Evolutionary conservation across 1,139 yeast species (phyloP).

Genomic region (Magnusiomyces magnusii): DNA sequence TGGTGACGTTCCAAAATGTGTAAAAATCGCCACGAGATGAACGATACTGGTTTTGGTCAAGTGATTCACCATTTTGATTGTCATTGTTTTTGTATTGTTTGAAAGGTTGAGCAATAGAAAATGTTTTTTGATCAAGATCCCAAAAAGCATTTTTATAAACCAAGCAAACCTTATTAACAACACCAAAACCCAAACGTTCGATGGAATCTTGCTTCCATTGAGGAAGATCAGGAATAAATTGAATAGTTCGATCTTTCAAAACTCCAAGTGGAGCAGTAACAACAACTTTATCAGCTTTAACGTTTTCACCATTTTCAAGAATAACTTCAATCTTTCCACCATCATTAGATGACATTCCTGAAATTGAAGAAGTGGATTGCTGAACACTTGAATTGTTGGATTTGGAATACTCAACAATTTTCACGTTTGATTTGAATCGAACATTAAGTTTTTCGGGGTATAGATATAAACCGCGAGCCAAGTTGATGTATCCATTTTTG

Average conservation of each 20-base stretch:
- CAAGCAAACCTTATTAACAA: conserved; percentile 36
- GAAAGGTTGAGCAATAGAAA: conserved; percentile 30
- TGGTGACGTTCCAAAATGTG: conserved; percentile 36
- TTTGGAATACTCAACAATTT: conserved; percentile 33
- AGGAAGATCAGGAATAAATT: conserved; percentile 39
- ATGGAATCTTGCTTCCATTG: conserved; percentile 38
- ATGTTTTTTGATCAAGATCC: conserved; percentile 34
- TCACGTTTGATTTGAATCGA: conserved; percentile 36
- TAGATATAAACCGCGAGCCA: conserved; percentile 36
- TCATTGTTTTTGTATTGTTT: not conserved
- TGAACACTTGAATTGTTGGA: not conserved
- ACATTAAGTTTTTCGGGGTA: conserved; percentile 37
- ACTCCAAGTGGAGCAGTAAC: conserved; percentile 40
- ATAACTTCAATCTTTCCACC: conserved; percentile 18
- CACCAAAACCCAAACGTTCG: conserved; percentile 37
- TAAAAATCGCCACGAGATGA: conserved; percentile 35
- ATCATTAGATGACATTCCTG: not conserved
- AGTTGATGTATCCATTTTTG: conserved; percentile 33
- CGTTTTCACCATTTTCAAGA: conserved; percentile 36
- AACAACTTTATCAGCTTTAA: conserved; percentile 36
- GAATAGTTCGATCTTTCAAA: conserved; percentile 34
- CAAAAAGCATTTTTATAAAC: conserved; percentile 37
- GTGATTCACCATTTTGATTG: not conserved
- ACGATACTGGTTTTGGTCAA: conserved; percentile 23
- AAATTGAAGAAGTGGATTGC: conserved; percentile 18